Evolutionary conservation across 768 basidiomycete species (phyloP), one percentile per base, ranked within the genome.

Genomic region (Rhodocollybia butyracea): DNA sequence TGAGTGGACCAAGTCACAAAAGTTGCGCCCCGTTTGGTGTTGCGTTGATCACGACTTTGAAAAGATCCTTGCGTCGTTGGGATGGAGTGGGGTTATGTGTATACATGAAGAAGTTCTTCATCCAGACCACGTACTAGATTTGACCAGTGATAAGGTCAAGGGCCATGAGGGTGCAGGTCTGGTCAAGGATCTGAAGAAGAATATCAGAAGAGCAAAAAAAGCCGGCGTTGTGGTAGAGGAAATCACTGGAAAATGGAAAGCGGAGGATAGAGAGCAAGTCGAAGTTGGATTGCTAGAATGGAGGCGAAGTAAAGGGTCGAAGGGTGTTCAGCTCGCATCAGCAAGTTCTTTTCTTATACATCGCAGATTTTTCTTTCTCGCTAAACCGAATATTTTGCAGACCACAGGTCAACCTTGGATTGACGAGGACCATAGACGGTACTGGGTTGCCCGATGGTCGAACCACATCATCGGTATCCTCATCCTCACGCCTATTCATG

Each of bases 41-140:
- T 84, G 84, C 64, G 76, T 86, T 15, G 79, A 82, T 59, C 65
- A 68, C 31, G 69, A 76, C 13, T 72, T 82, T 12, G 83, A 86
- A 60, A 67, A 76, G 40, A 63, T 82, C 7, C 76, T 88, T 46
- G 46, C 65, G 6, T 73, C 77, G 36, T 75, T 80, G 58, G 71
- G 74, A 1, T 88, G 86, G 87, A 75, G 77, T 52, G 76, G 79
- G 3, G 73, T 88, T 40, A 76, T 77, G 48, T 86, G 83, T 55
- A 84, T 88, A 46, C 80, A 81, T 47, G 85, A 88, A 62, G 84
- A 86, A 48, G 71, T 80, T 34, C 69, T 83, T 12, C 74, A 82
- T 51, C 78, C 83, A 0, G 75, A 72, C 22, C 75, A 76, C 55
- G 64, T 80, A 17, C 58, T 78, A 15, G 68, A 76, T 24, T 55